These are phyloP conservation scores for Russula foetens DNA, from an alignment of 768 basidiomycete genomes.

Conservation along the genomic window DNA sequence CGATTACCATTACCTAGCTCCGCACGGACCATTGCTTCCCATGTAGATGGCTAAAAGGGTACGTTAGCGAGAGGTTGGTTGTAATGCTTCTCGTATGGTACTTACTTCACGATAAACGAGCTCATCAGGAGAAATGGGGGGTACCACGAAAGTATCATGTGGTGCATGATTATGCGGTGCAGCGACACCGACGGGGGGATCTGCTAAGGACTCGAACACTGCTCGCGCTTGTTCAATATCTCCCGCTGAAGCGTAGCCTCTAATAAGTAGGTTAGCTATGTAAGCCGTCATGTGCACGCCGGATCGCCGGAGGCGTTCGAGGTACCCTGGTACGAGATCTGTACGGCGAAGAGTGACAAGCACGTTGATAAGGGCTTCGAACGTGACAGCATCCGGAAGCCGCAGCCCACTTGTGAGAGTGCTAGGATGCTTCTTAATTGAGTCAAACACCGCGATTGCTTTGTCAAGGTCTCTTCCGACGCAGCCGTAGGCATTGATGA, in stretches of 20 bases:
- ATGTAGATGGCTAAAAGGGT: slow-evolving; percentile 66
- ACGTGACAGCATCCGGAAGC: slow-evolving; percentile 75
- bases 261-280: slow-evolving; percentile 81
- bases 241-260: slow-evolving; percentile 58
- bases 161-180: slow-evolving; percentile 83
- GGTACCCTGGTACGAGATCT: slow-evolving; percentile 66
- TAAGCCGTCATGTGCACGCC: slow-evolving; percentile 91
- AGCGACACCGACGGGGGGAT: slow-evolving; percentile 78
- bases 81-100: not conserved
- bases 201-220: slow-evolving; percentile 73
- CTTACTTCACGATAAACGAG: slow-evolving; percentile 78
- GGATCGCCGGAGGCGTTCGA: slow-evolving; percentile 47
- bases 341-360: slow-evolving; percentile 69
- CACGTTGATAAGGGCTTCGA: slow-evolving; percentile 86
- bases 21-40: slow-evolving; percentile 92
- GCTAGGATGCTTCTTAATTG: slow-evolving; percentile 49
- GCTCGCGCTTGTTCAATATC: slow-evolving; percentile 62
- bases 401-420: slow-evolving; percentile 27
- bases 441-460: slow-evolving; percentile 71
- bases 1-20: slow-evolving; percentile 77
- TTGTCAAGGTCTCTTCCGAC: slow-evolving; percentile 67
- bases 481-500: slow-evolving; percentile 87
- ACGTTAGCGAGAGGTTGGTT: not conserved
- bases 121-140: slow-evolving; percentile 35
- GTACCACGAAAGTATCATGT: slow-evolving; percentile 40